Percentiles rank a stretch among this genome's conserved stretches.
These are phyloP conservation scores for Leishmania amazonensis DNA, from an alignment of 208 protist genomes.

Conservation along the genomic window DNA sequence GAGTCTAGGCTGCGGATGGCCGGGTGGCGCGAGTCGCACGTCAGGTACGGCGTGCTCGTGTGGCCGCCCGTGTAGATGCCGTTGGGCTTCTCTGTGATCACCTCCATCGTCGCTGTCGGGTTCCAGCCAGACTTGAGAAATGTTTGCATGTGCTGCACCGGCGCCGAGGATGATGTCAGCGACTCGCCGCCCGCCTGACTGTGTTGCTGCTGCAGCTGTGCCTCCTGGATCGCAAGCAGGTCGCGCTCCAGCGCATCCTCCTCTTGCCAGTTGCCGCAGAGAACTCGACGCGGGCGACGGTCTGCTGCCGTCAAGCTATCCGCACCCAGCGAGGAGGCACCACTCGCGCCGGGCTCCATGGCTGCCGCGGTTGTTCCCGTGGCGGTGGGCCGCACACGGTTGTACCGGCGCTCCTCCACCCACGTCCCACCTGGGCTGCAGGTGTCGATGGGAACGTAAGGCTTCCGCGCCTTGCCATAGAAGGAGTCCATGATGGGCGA, in stretches of 20 bases:
- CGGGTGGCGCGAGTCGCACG: slow-evolving; percentile 51
- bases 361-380: slow-evolving; percentile 5
- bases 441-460: slow-evolving; percentile 89
- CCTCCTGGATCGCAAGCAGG: slow-evolving; percentile 51
- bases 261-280: slow-evolving; percentile 91
- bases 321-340: neutral
- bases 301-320: slow-evolving; percentile 6
- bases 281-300: slow-evolving; percentile 55
- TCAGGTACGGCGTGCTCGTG: slow-evolving; percentile 81
- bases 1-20: slow-evolving; percentile 51
- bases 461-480: slow-evolving; percentile 49
- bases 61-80: slow-evolving; percentile 63
- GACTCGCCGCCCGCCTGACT: neutral
- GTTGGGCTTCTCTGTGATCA: slow-evolving; percentile 48
- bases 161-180: slow-evolving; percentile 12
- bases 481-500: slow-evolving; percentile 29
- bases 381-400: slow-evolving; percentile 59
- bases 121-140: slow-evolving; percentile 25
- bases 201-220: slow-evolving; percentile 22
- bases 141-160: slow-evolving; percentile 8
- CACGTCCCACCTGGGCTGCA: slow-evolving; percentile 81
- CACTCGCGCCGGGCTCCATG: neutral
- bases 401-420: slow-evolving; percentile 91
- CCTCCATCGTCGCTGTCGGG: slow-evolving; percentile 53
- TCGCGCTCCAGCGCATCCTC: slow-evolving; percentile 79